These are phyloP conservation scores for Tolypocladium sp. DNA, from an alignment of 2,329 filamentous ascomycete species.

Conservation along the genomic window DNA sequence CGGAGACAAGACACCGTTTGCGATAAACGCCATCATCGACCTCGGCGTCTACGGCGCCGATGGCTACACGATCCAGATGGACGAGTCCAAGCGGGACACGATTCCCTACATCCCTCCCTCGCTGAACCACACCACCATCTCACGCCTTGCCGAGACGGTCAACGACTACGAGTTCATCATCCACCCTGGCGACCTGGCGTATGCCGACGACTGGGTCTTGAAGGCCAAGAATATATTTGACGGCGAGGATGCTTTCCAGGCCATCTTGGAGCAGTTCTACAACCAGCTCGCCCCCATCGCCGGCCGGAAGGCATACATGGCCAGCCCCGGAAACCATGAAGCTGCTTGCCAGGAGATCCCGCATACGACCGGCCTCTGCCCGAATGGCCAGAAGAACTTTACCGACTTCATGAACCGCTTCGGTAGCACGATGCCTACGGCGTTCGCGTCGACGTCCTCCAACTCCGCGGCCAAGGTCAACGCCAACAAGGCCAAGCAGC, in stretches of 20 bases:
- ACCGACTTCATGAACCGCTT: constrained; percentile 50
- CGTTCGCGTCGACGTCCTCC: constrained; percentile 39
- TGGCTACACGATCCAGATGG: constrained; percentile 22
- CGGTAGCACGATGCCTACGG: constrained; percentile 38
- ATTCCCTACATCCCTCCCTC: constrained; percentile 40
- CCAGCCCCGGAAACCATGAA: constrained; percentile 45
- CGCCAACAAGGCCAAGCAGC: constrained; percentile 34
- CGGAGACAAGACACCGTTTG: constrained; percentile 46
- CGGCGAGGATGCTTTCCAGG: constrained; percentile 42
- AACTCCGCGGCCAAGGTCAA: constrained; percentile 28
- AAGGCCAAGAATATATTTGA: constrained; percentile 35
- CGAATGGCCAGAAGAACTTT: constrained; percentile 48
- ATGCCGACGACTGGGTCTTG: constrained; percentile 49
- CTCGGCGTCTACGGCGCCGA: constrained; percentile 35
- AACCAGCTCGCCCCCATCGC: constrained; percentile 30
- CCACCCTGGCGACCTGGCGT: constrained; percentile 46
- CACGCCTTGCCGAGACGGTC: constrained; percentile 37
- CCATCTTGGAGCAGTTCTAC: constrained; percentile 49
- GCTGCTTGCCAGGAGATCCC: constrained; percentile 39
- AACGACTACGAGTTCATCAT: constrained; percentile 47
- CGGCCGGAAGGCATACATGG: constrained; percentile 40
- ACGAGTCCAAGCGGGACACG: constrained; percentile 34
- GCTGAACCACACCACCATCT: constrained; percentile 51
- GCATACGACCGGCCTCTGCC: constrained; percentile 27
- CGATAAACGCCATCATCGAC: constrained; percentile 39